Conservation (phyloP, 352 stramenopile genomes). For the Pythium apleroticum region DNA sequence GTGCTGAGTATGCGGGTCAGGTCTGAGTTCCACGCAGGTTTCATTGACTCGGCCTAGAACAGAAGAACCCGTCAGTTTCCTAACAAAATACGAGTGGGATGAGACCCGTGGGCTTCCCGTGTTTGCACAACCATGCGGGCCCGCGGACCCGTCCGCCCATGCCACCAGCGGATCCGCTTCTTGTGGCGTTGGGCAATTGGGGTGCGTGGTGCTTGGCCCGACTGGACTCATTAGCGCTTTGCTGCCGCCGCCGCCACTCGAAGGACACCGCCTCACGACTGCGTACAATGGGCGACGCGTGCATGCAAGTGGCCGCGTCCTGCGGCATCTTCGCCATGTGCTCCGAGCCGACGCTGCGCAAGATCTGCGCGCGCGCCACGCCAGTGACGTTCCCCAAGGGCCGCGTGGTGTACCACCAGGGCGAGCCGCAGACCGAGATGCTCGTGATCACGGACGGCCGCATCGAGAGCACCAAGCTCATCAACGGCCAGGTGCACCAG, state of each 20-base stretch:
- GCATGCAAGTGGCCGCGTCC: slow-evolving; percentile 55
- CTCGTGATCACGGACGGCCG: slow-evolving; percentile 67
- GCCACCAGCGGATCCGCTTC: slow-evolving; percentile 20
- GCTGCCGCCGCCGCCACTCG: slow-evolving; percentile 6
- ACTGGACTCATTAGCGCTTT: slow-evolving; percentile 16
- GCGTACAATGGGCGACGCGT: slow-evolving; percentile 54
- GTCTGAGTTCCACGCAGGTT: background rate
- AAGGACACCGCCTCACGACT: background rate
- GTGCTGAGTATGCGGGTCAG: background rate
- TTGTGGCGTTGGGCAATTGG: slow-evolving; percentile 12
- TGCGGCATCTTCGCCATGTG: slow-evolving; percentile 83
- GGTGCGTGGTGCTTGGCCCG: slow-evolving; percentile 18
- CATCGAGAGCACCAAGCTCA: slow-evolving; percentile 76
- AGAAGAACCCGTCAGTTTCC: background rate
- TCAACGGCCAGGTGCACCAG: slow-evolving; percentile 82
- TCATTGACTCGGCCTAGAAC: background rate
- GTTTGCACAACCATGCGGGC: slow-evolving; percentile 24
- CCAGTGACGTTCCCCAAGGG: slow-evolving; percentile 73
- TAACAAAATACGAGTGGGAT: background rate
- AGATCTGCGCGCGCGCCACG: slow-evolving; percentile 66
- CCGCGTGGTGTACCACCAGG: slow-evolving; percentile 77
- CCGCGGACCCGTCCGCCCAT: slow-evolving; percentile 17
- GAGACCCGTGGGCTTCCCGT: slow-evolving; percentile 16
- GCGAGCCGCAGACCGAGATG: slow-evolving; percentile 78
- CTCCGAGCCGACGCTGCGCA: slow-evolving; percentile 76